Base-by-base conservation (phyloP, 495 filamentous ascomycete genomes). In the Aspergillus carlsbadensis region DNA sequence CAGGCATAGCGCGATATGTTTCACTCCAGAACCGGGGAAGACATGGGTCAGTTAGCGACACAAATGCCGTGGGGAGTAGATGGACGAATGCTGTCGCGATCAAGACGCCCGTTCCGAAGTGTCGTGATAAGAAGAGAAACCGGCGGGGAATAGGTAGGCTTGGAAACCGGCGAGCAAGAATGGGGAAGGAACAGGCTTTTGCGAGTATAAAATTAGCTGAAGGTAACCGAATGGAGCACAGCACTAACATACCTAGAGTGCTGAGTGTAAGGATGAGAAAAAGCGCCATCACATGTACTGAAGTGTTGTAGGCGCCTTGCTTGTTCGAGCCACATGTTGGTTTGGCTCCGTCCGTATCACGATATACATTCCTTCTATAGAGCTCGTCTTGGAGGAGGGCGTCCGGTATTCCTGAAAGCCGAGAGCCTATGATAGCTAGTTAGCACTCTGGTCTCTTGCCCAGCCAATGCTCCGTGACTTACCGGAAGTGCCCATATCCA, bases 11-110 rank as follows among this genome's bases (percentile, higher is more conserved):
- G 21, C 78, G 81, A 67, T 91, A 95, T 22, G 79, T 78, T 41
- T 83, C 62, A 62, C 81, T 92, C 81, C 89, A 93, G 59, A 87
- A 84, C 17, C 71, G 66, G 29, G 90, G 88, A 1, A 95, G 85
- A 65, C 90, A 95, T 42, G 87, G 84, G 62, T 93, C 87, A 18
- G 86, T 90, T 31, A 95, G 77, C 7, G 90, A 93, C 36, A 81
- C 70, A 66, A 93, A 93, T 31, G 90, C 90, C 3, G 89, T 93
- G 10, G 90, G 90, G 5, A 95, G 86, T 39, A 86, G 68, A 69
- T 94, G 90, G 22, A 94, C 90, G 65, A 95, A 95, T 40, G 90
- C 90, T n/a, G 90, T 92, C 17, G 90, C 89, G 57, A 94, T 88
- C 29, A 95, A 73, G 8, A 95, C 90, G 20, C 90, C 90, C 5